Percentiles rank a stretch among this genome's conserved stretches.
Evolutionary conservation across 129 eudicot genomes (phyloP).

Genomic region (Tagetes erecta): DNA sequence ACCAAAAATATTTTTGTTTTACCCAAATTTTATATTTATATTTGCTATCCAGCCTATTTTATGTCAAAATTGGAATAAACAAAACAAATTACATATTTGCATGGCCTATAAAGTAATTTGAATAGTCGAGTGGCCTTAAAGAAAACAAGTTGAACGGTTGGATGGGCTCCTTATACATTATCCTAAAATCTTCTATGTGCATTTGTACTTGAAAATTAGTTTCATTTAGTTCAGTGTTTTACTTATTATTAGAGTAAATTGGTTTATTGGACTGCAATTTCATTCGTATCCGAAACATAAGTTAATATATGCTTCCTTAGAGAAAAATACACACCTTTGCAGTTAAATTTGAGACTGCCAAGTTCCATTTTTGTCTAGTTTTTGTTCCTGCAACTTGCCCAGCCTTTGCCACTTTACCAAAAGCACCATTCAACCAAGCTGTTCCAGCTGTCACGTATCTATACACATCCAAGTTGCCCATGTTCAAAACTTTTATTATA

Average conservation of each 20-base stretch:
- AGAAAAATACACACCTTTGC: slow-evolving; percentile 58
- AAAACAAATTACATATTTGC: neutral
- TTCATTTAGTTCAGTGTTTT: neutral
- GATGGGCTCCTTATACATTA: neutral
- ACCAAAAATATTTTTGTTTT: too few relatives aligned
- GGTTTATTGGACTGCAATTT: neutral
- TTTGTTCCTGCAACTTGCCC: slow-evolving; percentile 96
- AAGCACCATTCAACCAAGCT: slow-evolving; percentile 94
- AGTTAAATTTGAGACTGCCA: slow-evolving; percentile 80
- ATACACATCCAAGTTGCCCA: slow-evolving; percentile 21
- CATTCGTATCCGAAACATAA: neutral
- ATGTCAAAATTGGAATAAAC: neutral
- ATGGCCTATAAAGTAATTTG: neutral
- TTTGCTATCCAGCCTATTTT: neutral
- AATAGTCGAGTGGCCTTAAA: neutral
- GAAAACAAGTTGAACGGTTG: neutral
- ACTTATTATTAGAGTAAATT: neutral
- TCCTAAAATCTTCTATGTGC: slow-evolving; percentile 1
- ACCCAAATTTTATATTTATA: neutral
- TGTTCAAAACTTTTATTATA: neutral
- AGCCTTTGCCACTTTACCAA: slow-evolving; percentile 89
- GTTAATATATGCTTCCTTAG: neutral
- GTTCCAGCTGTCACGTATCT: slow-evolving; percentile 98
- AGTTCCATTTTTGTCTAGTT: slow-evolving; percentile 81
- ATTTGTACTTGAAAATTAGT: too few relatives aligned